Evolutionary conservation across 2,329 filamentous ascomycete species (phyloP).

Genomic region (Epichloe baconii): DNA sequence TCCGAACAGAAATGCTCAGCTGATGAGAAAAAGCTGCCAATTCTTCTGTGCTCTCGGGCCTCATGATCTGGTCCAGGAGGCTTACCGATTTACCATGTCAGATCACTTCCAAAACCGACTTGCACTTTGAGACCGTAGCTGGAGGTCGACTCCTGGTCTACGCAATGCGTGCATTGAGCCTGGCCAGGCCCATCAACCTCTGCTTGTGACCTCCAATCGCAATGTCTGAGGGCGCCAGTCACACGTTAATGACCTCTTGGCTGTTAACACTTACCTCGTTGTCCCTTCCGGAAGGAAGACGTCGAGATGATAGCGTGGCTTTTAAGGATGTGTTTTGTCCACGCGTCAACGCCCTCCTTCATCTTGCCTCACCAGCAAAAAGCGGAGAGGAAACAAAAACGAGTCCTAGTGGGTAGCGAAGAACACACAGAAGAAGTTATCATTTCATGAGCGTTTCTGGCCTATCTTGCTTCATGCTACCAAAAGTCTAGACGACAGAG

Average conservation of each 20-base stretch:
- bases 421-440: slow-evolving; percentile 58
- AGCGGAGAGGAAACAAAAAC: slow-evolving; percentile 85
- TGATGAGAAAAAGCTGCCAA: slow-evolving; percentile 24
- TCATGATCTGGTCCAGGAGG: slow-evolving; percentile 14
- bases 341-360: slow-evolving; percentile 55
- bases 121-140: slow-evolving; percentile 27
- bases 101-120: slow-evolving; percentile 12
- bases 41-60: slow-evolving; percentile 30
- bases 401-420: slow-evolving; percentile 78
- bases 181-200: slow-evolving; percentile 46
- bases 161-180: slow-evolving; percentile 34
- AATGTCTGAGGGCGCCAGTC: slow-evolving; percentile 35
- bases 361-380: slow-evolving; percentile 18
- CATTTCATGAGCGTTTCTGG: not conserved
- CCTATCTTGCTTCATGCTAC: not conserved
- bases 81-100: not conserved
- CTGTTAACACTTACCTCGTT: slow-evolving; percentile 31
- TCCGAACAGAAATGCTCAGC: slow-evolving; percentile 32
- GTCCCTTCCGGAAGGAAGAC: slow-evolving; percentile 24
- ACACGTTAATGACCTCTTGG: slow-evolving; percentile 16
- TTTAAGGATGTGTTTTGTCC: slow-evolving; percentile 96
- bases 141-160: slow-evolving; percentile 11
- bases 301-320: slow-evolving; percentile 57
- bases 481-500: slow-evolving; percentile 2
- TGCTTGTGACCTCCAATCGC: slow-evolving; percentile 28